phyloP scores from a whole-genome alignment of 345 rosid genomes.

The Chamaenerion angustifolium region DNA sequence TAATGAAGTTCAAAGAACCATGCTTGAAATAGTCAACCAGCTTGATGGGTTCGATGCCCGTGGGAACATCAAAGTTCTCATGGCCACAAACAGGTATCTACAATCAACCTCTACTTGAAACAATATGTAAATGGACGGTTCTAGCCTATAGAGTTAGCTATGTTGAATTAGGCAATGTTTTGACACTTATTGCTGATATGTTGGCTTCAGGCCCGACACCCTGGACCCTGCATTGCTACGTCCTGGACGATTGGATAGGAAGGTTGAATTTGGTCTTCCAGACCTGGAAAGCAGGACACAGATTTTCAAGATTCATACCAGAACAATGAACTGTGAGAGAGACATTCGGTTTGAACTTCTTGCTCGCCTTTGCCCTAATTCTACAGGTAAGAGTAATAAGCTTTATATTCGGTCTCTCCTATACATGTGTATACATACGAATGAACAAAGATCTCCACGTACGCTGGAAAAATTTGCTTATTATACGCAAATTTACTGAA shows the following conservation, averaged over 20 bases:
- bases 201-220: conserved; percentile 63
- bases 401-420: conserved; percentile 11
- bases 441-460: too few species aligned
- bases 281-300: conserved; percentile 82
- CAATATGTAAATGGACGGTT: too few species aligned
- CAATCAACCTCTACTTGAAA: neutral
- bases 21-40: conserved; percentile 85
- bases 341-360: conserved; percentile 80
- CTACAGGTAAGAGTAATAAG: conserved; percentile 41
- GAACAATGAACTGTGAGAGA: conserved; percentile 81
- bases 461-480: neutral
- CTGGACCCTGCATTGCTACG: conserved; percentile 87
- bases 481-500: conserved; percentile 16
- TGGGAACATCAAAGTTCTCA: conserved; percentile 94
- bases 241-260: conserved; percentile 88
- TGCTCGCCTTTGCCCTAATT: conserved; percentile 86
- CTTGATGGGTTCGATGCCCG: conserved; percentile 91
- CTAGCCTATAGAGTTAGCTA: neutral
- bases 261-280: conserved; percentile 92
- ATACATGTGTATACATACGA: too few species aligned
- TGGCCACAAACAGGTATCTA: conserved; percentile 95
- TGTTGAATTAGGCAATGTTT: too few species aligned
- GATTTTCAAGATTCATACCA: conserved; percentile 78
- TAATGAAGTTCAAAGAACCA: conserved; percentile 68
- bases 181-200: conserved; percentile 21